Evolutionary conservation across 495 filamentous ascomycete genomes (phyloP).

Genomic region (Massariosphaeria phaeospora): DNA sequence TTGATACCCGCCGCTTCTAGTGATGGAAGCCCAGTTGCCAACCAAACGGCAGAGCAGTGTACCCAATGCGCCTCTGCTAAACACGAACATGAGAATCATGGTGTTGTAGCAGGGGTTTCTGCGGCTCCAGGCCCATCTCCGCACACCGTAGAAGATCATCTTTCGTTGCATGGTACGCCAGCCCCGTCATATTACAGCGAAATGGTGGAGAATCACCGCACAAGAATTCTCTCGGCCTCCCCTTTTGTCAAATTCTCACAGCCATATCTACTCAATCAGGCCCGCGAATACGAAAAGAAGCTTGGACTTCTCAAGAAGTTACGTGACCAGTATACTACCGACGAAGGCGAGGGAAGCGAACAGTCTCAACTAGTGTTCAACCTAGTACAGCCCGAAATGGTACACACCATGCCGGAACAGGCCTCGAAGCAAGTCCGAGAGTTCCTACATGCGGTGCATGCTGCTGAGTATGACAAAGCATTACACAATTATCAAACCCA

Average conservation of each 20-base stretch:
- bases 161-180: slow-evolving; percentile 78
- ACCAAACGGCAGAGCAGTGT: slow-evolving; percentile 10
- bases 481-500: slow-evolving; percentile 91
- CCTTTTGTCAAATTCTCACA: slow-evolving; percentile 94
- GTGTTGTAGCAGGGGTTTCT: not conserved
- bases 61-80: not conserved
- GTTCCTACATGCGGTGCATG: slow-evolving; percentile 86
- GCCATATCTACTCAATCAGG: slow-evolving; percentile 86
- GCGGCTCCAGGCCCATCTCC: not conserved
- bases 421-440: slow-evolving; percentile 83
- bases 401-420: slow-evolving; percentile 69
- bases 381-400: slow-evolving; percentile 91
- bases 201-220: slow-evolving; percentile 87
- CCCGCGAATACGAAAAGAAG: slow-evolving; percentile 81
- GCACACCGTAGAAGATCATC: slow-evolving; percentile 15
- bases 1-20: slow-evolving; percentile 66
- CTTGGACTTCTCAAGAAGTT: slow-evolving; percentile 73
- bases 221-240: slow-evolving; percentile 89
- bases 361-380: slow-evolving; percentile 65
- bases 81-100: not conserved
- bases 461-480: slow-evolving; percentile 93
- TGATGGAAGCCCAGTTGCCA: slow-evolving; percentile 32
- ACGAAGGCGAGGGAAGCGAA: slow-evolving; percentile 35
- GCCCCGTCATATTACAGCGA: slow-evolving; percentile 91
- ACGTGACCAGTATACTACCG: slow-evolving; percentile 63